Evolutionary conservation across 1,284 basidiomycete genomes (phyloP).

Genomic region (Psilocybe mexicana): DNA sequence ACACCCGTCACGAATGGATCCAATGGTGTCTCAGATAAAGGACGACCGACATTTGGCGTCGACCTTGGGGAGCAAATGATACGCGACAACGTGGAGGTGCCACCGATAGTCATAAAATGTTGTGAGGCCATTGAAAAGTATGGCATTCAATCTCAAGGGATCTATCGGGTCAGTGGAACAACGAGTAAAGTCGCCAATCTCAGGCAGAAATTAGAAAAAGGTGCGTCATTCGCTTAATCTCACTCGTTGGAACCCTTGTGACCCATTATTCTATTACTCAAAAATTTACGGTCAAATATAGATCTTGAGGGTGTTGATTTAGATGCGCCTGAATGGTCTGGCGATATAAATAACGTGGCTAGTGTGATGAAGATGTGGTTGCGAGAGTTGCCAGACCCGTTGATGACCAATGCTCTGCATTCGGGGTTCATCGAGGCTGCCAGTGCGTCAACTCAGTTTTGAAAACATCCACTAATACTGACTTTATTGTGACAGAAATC

Average conservation of each 20-base stretch:
- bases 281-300: conserved; percentile 32
- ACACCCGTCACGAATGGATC: conserved; percentile 32
- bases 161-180: conserved; percentile 93
- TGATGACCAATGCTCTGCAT: conserved; percentile 85
- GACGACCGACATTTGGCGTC: conserved; percentile 84
- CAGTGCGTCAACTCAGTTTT: conserved; percentile 52
- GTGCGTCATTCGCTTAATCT: conserved; percentile 42
- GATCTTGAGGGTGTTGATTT: conserved; percentile 87
- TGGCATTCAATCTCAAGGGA: conserved; percentile 83
- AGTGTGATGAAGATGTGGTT: conserved; percentile 96
- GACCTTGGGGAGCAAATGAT: conserved; percentile 91
- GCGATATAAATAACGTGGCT: conserved; percentile 95
- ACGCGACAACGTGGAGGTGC: conserved; percentile 88
- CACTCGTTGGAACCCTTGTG: conserved; percentile 1
- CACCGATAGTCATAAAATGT: conserved; percentile 87
- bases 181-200: conserved; percentile 86
- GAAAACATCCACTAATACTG: no score
- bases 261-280: neutral
- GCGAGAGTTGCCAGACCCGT: conserved; percentile 92
- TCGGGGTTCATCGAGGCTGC: conserved; percentile 94
- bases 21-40: conserved; percentile 57
- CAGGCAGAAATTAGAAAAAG: conserved; percentile 85
- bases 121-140: conserved; percentile 90
- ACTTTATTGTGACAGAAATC: conserved; percentile 57
- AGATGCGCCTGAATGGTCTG: conserved; percentile 85